Evolutionary conservation across 371 early-diverging fungal species (phyloP), one percentile per base, ranked within the genome.

Genomic region (Polyrhizophydium stewartii): DNA sequence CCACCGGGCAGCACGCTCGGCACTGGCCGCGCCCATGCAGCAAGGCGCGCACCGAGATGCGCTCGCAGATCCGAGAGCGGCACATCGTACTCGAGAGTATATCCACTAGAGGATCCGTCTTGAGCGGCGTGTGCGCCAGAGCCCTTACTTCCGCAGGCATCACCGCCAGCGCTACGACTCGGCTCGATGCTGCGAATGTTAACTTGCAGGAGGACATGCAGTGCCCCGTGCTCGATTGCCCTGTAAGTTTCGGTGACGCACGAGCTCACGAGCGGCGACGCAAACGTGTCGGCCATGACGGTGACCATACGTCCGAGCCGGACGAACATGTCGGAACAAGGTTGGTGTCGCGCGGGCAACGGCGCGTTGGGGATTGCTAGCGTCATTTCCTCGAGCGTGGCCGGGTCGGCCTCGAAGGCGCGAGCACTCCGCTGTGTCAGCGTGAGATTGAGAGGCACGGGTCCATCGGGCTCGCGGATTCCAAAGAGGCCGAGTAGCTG

Each of bases 211-310:
- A 13, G 13, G 21, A 61, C 41, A 12, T 33, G 35, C 46, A 61
- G 31, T 25, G 3, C 12, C 13, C 47, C 56, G 17, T 40, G 25
- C 28, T 61, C 25, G 43, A 61, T 27, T 25, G 52, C 32, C 7
- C 56, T 37, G 33, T 61, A 61, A 17, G 45, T 55, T 33, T 53
- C 41, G 13, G 19, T 33, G 35, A 55, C 40, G 5, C 53, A 27
- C n/a, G 55, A 37, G 17, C 28, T 22, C 0, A 53, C 47, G n/a
- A 61, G 17, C 19, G 43, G 31, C 13, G 55, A 30, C 13, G 41
- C 55, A 41, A 61, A 33, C 19, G 30, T 45, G 25, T 41, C 19
- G 22, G 47, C n/a, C 47, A 47, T 13, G 22, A 46, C 28, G 19
- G 41, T 6, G 5, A 45, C 46, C n/a, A 43, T 13, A 17, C 50